These are phyloP conservation scores for Stellera chamaejasme DNA, from an alignment of 345 rosid species.

Conservation along the genomic window DNA sequence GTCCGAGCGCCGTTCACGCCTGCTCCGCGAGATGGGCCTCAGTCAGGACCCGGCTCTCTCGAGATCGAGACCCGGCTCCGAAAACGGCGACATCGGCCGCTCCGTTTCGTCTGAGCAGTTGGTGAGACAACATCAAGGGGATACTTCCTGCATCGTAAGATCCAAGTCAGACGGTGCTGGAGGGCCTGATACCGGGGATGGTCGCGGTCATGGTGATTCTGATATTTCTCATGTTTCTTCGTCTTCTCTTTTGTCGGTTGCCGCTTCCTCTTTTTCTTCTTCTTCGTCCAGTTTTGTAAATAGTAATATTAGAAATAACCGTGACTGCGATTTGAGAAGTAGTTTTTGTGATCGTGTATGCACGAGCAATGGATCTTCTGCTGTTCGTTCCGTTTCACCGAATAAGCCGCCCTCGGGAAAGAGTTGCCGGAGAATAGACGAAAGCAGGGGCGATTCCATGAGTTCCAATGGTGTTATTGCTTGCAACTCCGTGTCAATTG, in stretches of 20 bases:
- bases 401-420: conserved; percentile 29
- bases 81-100: conserved; percentile 22
- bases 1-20: conserved; percentile 59
- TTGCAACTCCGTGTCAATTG: conserved; percentile 18
- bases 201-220: conserved; percentile 19
- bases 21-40: conserved; percentile 62
- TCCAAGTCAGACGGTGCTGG: conserved; percentile 45
- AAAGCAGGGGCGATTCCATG: conserved; percentile 14
- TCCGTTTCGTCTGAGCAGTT: conserved; percentile 37
- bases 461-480: conserved; percentile 23
- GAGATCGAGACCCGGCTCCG: conserved; percentile 32
- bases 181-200: conserved; percentile 17
- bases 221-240: conserved; percentile 31
- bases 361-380: conserved; percentile 15
- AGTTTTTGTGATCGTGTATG: conserved; percentile 2
- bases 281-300: conserved; percentile 17
- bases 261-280: conserved; percentile 16
- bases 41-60: conserved; percentile 35
- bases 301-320: conserved; percentile 20
- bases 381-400: conserved; percentile 15
- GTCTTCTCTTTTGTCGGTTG: conserved; percentile 29
- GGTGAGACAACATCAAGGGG: conserved; percentile 15
- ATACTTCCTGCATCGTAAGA: conserved; percentile 23
- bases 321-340: conserved; percentile 9
- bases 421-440: conserved; percentile 21